Percentiles rank a stretch among this genome's conserved stretches.
These are phyloP conservation scores for Metarhizium brunneum DNA, from an alignment of 2,329 filamentous ascomycete genomes.

Conservation along the genomic window DNA sequence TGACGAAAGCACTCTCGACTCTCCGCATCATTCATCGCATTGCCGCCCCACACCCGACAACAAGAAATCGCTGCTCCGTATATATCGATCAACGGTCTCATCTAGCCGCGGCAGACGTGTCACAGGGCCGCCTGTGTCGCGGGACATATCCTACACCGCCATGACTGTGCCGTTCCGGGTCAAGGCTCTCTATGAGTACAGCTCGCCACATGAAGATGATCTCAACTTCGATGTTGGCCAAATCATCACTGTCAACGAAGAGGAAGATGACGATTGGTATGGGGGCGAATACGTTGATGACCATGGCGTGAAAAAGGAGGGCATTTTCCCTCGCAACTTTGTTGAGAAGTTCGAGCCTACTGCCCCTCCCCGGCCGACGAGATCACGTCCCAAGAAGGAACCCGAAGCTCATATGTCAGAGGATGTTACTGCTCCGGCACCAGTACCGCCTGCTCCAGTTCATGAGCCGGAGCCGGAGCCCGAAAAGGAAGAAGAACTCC, in stretches of 20 bases:
- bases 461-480: conserved; percentile 14
- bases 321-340: conserved; percentile 93
- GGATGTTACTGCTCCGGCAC: conserved; percentile 23
- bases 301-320: conserved; percentile 64
- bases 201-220: conserved; percentile 88
- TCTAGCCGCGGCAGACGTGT: conserved; percentile 8
- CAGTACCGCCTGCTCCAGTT: conserved; percentile 17
- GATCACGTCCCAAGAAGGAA: conserved; percentile 59
- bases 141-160: conserved; percentile 21
- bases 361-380: conserved; percentile 75
- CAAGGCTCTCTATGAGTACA: conserved; percentile 92
- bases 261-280: conserved; percentile 93
- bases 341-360: conserved; percentile 93
- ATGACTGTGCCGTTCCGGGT: conserved; percentile 84
- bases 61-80: neutral
- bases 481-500: conserved; percentile 24
- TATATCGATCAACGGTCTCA: conserved; percentile 2
- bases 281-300: conserved; percentile 77
- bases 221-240: conserved; percentile 78
- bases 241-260: conserved; percentile 86
- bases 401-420: conserved; percentile 26
- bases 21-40: conserved; percentile 1
- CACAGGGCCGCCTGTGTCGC: conserved; percentile 6
- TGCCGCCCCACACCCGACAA: conserved; percentile 3
- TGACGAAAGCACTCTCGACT: conserved; percentile 8